Percentiles rank a stretch among this genome's conserved stretches.
phyloP scores from a whole-genome alignment of 2,329 filamentous ascomycete species.

The Didymella pinodella region DNA sequence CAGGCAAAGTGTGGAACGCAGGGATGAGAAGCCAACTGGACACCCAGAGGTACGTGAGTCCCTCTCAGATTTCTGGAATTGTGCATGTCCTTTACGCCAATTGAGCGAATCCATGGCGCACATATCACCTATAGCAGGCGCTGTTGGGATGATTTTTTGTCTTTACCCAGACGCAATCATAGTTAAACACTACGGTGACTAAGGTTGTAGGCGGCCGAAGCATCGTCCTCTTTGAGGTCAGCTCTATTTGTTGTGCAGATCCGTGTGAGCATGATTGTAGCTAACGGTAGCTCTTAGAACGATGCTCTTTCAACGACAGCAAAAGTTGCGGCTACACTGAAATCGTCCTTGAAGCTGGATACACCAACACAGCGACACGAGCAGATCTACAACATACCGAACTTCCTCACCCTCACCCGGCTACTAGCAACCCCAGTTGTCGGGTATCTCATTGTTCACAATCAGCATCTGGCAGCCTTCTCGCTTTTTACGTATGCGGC shows the following conservation, averaged over 20 bases:
- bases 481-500: conserved; percentile 92
- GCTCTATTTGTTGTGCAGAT: background rate
- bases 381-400: conserved; percentile 97
- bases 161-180: background rate
- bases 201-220: background rate
- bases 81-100: background rate
- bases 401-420: conserved; percentile 87
- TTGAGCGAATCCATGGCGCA: background rate
- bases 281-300: conserved; percentile 15
- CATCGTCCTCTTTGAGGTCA: background rate
- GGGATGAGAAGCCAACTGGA: conserved; percentile 22
- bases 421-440: conserved; percentile 83
- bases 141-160: background rate
- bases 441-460: conserved; percentile 86
- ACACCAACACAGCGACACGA: conserved; percentile 58
- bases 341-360: conserved; percentile 39
- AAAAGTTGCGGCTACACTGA: conserved; percentile 39
- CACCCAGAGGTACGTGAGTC: conserved; percentile 28
- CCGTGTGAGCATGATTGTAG: background rate
- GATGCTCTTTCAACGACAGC: conserved; percentile 23
- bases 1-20: conserved; percentile 16
- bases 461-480: conserved; percentile 79
- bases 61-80: background rate
- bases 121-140: background rate
- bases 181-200: background rate